A percentile compares a stretch with the other conserved stretches of the same genome.
These are phyloP conservation scores for Teunomyces cretensis DNA, from an alignment of 805 yeast genomes.

Conservation along the genomic window DNA sequence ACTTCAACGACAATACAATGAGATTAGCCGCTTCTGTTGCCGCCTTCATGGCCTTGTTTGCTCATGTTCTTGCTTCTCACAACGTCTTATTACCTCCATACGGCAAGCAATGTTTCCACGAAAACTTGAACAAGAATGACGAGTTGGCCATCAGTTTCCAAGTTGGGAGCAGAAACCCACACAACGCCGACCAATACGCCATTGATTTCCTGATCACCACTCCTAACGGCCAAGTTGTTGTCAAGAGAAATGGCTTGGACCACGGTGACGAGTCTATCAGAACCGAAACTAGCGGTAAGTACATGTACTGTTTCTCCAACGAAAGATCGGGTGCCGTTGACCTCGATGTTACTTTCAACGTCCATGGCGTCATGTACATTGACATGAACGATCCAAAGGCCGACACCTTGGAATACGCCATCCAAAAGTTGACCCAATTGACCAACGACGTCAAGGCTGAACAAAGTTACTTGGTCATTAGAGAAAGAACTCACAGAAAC, in stretches of 20 bases:
- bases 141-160: constrained; percentile 87
- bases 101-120: constrained; percentile 87
- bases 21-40: constrained; percentile 4
- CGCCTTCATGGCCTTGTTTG: constrained; percentile 4
- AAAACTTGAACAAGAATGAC: constrained; percentile 77
- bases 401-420: constrained; percentile 81
- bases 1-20: constrained; percentile 2
- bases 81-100: constrained; percentile 79
- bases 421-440: constrained; percentile 69
- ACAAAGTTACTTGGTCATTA: constrained; percentile 86
- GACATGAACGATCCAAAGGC: constrained; percentile 74
- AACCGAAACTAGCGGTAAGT: constrained; percentile 70
- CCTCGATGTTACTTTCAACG: constrained; percentile 92
- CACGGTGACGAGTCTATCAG: constrained; percentile 78
- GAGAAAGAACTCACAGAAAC: constrained; percentile 97
- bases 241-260: constrained; percentile 54
- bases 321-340: constrained; percentile 71
- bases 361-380: constrained; percentile 87
- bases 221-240: constrained; percentile 49
- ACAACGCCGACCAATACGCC: constrained; percentile 61
- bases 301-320: constrained; percentile 87
- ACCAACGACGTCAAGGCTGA: constrained; percentile 90
- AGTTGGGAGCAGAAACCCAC: constrained; percentile 85
- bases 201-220: constrained; percentile 57
- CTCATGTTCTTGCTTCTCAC: constrained; percentile 50